Percentiles rank a stretch among this genome's conserved stretches.
Conservation (phyloP, 306 rosid species). For the Casuarina equisetifolia region DNA sequence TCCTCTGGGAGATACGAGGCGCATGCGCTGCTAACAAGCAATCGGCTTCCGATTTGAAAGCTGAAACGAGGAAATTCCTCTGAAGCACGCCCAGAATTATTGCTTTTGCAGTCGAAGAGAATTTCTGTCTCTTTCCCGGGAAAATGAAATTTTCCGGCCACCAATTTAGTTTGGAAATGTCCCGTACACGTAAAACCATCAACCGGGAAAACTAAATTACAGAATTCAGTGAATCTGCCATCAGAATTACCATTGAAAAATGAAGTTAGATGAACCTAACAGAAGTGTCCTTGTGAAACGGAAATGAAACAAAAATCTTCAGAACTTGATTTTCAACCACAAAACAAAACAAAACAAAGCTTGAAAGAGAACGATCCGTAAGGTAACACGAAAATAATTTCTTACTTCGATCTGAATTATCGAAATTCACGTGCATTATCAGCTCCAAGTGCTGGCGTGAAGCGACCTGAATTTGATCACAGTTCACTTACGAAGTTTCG, state of each 20-base stretch:
- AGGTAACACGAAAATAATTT: neutral
- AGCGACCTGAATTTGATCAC: conserved; percentile 20
- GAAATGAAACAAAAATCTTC: conserved; percentile 3
- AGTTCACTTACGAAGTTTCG: conserved; percentile 6
- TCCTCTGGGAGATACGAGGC: conserved; percentile 48
- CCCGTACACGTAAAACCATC: neutral
- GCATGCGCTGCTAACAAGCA: conserved; percentile 39
- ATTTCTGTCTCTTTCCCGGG: conserved; percentile 6
- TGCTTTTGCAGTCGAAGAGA: neutral
- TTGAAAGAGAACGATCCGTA: conserved; percentile 8
- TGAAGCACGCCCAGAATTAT: neutral
- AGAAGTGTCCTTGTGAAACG: neutral
- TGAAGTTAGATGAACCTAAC: neutral
- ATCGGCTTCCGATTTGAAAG: neutral
- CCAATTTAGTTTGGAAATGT: conserved; percentile 8
- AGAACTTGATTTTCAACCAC: neutral
- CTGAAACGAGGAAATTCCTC: neutral
- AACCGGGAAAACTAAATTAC: conserved; percentile 7
- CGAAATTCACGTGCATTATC: conserved; percentile 13
- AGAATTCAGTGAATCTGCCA: conserved; percentile 41
- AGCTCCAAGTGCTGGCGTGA: conserved; percentile 6
- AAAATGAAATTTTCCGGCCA: neutral
- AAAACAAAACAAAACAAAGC: neutral
- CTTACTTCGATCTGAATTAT: neutral
- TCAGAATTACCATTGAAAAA: conserved; percentile 17